A percentile compares a stretch with the other conserved stretches of the same genome.
phyloP scores from a whole-genome alignment of 164 flowering plant genomes.

The Annona squamosa region DNA sequence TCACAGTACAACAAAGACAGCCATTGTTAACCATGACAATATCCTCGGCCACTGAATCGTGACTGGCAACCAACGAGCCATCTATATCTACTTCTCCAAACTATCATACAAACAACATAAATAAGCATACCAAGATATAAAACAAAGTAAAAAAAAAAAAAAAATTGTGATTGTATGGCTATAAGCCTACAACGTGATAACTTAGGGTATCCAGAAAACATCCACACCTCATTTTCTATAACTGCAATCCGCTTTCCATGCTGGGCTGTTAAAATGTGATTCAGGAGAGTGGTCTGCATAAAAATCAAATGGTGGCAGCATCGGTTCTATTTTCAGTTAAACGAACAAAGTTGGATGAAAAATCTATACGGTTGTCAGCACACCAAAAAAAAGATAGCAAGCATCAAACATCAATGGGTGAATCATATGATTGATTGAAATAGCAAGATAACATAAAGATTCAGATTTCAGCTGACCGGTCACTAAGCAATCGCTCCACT shows the following conservation, averaged over 20 bases:
- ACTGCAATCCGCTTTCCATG: conserved; percentile 97
- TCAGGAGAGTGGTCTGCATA: conserved; percentile 80
- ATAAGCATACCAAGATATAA: neutral
- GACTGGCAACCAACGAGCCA: conserved; percentile 89
- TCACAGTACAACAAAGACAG: conserved; percentile 89
- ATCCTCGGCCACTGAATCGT: conserved; percentile 61
- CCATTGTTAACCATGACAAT: conserved; percentile 95
- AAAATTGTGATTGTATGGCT: neutral
- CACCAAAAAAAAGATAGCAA: neutral
- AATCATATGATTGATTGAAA: neutral
- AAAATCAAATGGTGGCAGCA: neutral
- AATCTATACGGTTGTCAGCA: neutral
- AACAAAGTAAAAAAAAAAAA: neutral
- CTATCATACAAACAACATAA: conserved; percentile 30
- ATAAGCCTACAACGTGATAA: neutral
- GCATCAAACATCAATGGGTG: neutral
- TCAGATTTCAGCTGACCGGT: neutral
- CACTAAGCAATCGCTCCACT: neutral
- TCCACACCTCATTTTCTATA: conserved; percentile 87
- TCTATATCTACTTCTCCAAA: conserved; percentile 98
- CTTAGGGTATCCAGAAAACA: neutral
- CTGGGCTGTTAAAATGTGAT: conserved; percentile 78
- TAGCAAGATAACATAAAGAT: neutral
- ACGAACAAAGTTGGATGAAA: neutral
- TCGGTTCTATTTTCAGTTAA: neutral